A percentile compares a stretch with the other conserved stretches of the same genome.
Evolutionary conservation across 2,329 filamentous ascomycete genomes (phyloP).

Genomic region (Claviceps sp.): DNA sequence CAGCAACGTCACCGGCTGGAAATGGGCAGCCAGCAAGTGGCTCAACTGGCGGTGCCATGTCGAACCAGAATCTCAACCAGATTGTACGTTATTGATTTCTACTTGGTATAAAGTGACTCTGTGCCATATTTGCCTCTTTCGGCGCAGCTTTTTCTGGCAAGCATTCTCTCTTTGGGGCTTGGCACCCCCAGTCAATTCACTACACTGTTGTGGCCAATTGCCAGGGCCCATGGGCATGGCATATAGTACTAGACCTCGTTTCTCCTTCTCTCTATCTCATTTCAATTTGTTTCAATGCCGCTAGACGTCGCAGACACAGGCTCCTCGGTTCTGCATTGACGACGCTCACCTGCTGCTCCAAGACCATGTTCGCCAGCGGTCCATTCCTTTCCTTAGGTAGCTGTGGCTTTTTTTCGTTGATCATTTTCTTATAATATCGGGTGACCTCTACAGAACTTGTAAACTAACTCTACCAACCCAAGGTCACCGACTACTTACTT

Average conservation of each 20-base stretch:
- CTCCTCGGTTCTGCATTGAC: not conserved
- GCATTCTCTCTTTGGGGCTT: not conserved
- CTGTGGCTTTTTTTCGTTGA: not conserved
- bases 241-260: not conserved
- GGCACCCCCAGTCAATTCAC: not conserved
- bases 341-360: not conserved
- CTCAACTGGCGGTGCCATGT: conserved; percentile 36
- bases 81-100: conserved; percentile 60
- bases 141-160: not conserved
- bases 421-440: not conserved
- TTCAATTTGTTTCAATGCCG: not conserved
- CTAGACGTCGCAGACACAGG: not conserved
- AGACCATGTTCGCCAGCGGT: not conserved
- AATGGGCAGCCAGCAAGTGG: conserved; percentile 18
- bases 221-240: not conserved
- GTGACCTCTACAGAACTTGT: not conserved
- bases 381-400: not conserved
- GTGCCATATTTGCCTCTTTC: conserved; percentile 9
- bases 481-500: conserved; percentile 84
- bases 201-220: not conserved
- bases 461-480: conserved; percentile 6
- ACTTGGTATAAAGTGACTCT: not conserved
- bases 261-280: not conserved
- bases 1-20: conserved; percentile 20
- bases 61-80: conserved; percentile 84